These are phyloP conservation scores for Blastobotrys capitulatus DNA, from an alignment of 1,139 yeast genomes.

Conservation along the genomic window DNA sequence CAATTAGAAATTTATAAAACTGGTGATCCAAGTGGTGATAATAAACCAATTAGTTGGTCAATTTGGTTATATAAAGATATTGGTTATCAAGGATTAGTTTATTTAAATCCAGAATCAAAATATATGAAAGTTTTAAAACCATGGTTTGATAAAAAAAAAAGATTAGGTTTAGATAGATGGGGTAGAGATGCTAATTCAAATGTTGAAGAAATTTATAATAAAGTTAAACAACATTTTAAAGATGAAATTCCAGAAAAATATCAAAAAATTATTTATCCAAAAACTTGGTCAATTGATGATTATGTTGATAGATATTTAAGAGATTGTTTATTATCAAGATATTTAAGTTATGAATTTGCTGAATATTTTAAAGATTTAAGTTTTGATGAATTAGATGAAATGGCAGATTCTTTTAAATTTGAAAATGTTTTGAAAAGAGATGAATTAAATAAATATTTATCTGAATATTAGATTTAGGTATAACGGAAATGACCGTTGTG, in stretches of 20 bases:
- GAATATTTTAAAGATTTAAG: slow-evolving; percentile 38
- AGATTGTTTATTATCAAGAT: slow-evolving; percentile 41
- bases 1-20: slow-evolving; percentile 39
- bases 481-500: neutral
- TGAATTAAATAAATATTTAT: slow-evolving; percentile 36
- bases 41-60: slow-evolving; percentile 42
- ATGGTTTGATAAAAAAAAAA: slow-evolving; percentile 39
- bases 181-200: slow-evolving; percentile 42
- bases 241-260: slow-evolving; percentile 37
- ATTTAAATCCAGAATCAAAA: slow-evolving; percentile 40
- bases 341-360: slow-evolving; percentile 41
- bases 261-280: slow-evolving; percentile 38
- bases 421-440: slow-evolving; percentile 41
- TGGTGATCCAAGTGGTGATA: slow-evolving; percentile 45
- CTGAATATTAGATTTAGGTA: slow-evolving; percentile 12
- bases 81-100: slow-evolving; percentile 45
- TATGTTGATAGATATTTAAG: slow-evolving; percentile 38
- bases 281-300: slow-evolving; percentile 34
- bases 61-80: slow-evolving; percentile 50
- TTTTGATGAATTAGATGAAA: slow-evolving; percentile 42
- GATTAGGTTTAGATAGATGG: slow-evolving; percentile 44
- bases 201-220: slow-evolving; percentile 34
- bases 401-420: slow-evolving; percentile 44
- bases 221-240: slow-evolving; percentile 35
- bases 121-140: slow-evolving; percentile 40